These are phyloP conservation scores for Amaranthus hypochondriacus DNA, from an alignment of 148 eudicot species.

Conservation along the genomic window DNA sequence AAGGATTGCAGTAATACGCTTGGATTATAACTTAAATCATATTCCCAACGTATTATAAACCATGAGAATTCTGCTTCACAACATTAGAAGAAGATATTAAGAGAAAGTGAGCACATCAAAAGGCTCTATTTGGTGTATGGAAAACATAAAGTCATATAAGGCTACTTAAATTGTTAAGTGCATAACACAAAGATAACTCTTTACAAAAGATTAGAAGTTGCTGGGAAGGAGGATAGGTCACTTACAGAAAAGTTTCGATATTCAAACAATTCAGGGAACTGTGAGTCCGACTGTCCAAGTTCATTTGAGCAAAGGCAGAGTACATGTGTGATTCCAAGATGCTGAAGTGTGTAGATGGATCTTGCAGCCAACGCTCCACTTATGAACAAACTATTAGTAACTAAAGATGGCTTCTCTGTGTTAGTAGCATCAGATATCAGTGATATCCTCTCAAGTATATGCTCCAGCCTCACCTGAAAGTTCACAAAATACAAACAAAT, in stretches of 20 bases:
- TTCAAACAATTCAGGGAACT: conserved; percentile 65
- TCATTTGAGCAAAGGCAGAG: conserved; percentile 94
- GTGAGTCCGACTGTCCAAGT: conserved; percentile 92
- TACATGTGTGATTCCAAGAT: conserved; percentile 80
- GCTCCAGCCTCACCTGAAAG: conserved; percentile 89
- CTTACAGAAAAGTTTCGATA: conserved; percentile 82
- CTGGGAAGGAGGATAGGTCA: background rate
- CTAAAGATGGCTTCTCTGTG: conserved; percentile 81
- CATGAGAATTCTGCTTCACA: too few relatives aligned
- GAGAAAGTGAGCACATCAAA: too few relatives aligned
- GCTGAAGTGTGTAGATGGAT: conserved; percentile 82
- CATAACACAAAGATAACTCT: background rate
- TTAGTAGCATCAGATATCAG: conserved; percentile 92
- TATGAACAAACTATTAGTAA: conserved; percentile 61
- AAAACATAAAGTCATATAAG: too few relatives aligned
- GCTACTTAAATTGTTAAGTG: too few relatives aligned
- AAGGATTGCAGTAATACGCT: too few relatives aligned
- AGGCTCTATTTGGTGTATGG: too few relatives aligned
- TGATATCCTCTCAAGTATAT: conserved; percentile 88
- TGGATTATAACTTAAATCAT: too few relatives aligned
- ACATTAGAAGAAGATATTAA: too few relatives aligned
- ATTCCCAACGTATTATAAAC: too few relatives aligned
- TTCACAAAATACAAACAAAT: background rate
- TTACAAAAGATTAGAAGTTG: background rate
- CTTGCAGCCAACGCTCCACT: conserved; percentile 98